Base-by-base conservation (phyloP, 2,329 filamentous ascomycete species). In the Spiromastix sp. region DNA sequence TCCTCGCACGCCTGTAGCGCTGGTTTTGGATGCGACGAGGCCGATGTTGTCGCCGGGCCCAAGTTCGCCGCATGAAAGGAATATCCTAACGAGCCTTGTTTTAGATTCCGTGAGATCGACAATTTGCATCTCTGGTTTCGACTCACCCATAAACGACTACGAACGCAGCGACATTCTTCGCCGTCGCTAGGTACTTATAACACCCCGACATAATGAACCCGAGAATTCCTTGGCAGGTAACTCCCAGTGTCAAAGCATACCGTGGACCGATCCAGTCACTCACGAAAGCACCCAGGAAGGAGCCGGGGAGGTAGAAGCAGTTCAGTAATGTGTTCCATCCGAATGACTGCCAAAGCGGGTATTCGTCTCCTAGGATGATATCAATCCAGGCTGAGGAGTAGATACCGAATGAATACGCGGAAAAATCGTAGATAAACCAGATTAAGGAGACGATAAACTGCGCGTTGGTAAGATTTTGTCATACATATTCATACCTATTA, bases 21-120 rank as follows among this genome's bases (percentile, higher is more conserved):
- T 86, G 2, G 84, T 87, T 66, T 94, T 94, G 30, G 82, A 81
- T 0, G 87, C 86, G 19, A 93, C 59, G 0, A 94, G 71, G 2
- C 86, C 86, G 47, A 94, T 93, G 56, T 94, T 94, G 64, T 94
- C 83, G 9, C 87, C 87, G 0, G 87, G 85, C 0, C 87, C 86
- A 26, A 93, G 61, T 56, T 91, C 85, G 32, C 84, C 84, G 1
- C 89, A 68, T 0, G 79, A 73, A 1, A 85, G 65, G 63, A 91
- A 91, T 43, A 91, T 68, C 11, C 73, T 63, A 33, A n/a, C n/a
- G n/a, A n/a, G n/a, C n/a, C n/a, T n/a, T n/a, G n/a, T n/a, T n/a
- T n/a, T n/a, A n/a, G n/a, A n/a, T n/a, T n/a, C n/a, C n/a, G n/a
- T n/a, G n/a, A n/a, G n/a, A n/a, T n/a, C n/a, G n/a, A n/a, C n/a